Percentiles rank a stretch among this genome's conserved stretches.
phyloP scores from a whole-genome alignment of 2,329 filamentous ascomycete genomes.

The Blastomyces percursus region DNA sequence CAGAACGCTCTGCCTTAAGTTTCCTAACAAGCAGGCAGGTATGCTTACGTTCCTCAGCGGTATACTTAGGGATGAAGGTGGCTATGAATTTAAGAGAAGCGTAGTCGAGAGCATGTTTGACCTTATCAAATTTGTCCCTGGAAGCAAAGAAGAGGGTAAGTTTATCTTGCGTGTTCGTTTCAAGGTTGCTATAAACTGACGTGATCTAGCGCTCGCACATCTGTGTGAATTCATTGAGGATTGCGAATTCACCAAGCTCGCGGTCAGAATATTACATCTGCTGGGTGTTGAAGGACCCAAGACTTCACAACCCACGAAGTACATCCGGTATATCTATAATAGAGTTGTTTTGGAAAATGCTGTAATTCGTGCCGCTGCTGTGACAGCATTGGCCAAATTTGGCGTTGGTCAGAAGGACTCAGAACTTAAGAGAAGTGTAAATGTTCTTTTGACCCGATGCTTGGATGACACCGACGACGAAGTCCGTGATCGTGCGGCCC shows the following conservation, averaged over 20 bases:
- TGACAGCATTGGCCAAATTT: conserved; percentile 93
- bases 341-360: conserved; percentile 94
- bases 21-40: conserved; percentile 93
- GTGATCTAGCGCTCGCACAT: conserved; percentile 61
- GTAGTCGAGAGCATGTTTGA: conserved; percentile 99
- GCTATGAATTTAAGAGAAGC: conserved; percentile 95
- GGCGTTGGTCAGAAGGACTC: conserved; percentile 92
- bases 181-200: conserved; percentile 3
- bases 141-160: conserved; percentile 57
- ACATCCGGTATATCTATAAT: conserved; percentile 99
- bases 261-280: conserved; percentile 86
- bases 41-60: conserved; percentile 96
- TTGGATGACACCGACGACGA: conserved; percentile 96
- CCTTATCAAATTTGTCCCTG: conserved; percentile 95
- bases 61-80: conserved; percentile 92
- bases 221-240: conserved; percentile 99
- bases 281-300: conserved; percentile 91
- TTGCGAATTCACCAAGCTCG: conserved; percentile 97
- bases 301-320: conserved; percentile 92
- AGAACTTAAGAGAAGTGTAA: conserved; percentile 92
- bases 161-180: background rate
- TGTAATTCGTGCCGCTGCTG: conserved; percentile 85
- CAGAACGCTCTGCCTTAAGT: conserved; percentile 90
- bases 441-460: conserved; percentile 83
- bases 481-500: conserved; percentile 84